Evolutionary conservation across 306 rosid genomes (phyloP), one percentile per base, ranked within the genome.

Genomic region (Hippophae gyantsensis): DNA sequence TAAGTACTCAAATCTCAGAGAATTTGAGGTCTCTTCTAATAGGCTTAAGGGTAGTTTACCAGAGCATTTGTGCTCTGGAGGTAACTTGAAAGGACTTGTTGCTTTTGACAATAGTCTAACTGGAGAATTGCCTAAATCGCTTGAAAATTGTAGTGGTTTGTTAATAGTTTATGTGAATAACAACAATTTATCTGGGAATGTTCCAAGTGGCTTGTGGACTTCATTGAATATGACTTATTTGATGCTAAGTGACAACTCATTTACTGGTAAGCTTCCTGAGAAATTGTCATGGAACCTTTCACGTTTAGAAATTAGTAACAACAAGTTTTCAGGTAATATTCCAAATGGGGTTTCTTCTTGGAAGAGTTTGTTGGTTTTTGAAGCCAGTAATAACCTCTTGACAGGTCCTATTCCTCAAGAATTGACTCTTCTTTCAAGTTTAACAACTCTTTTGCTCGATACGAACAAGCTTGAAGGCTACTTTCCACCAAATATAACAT

Each of bases 161-260:
- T 0, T 4, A 1, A 40, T 42, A 0, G 42, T 86, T 18, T 68
- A 27, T 12, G 69, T 86, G 64, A 7, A 25, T 3, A 58, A 46
- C 0, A 89, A 89, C 53, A 63, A 48, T 42, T 61, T 86, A 42
- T 79, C 75, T 23, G 92, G 95, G 48, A 43, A 48, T 42, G 62
- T 86, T 66, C 97, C 92, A n/a, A 66, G 52, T 38, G 87, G 89
- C n/a, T 52, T 86, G 60, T 89, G 97, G 97, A 81, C 68, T 44
- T 42, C 62, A 40, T n/a, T 14, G 14, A 81, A 70, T 45, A 25
- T 81, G 79, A 25, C 45, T 25, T 0, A 0, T 42, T 58, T 84
- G 51, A 46, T 61, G 70, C 38, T 81, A 43, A 65, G 60, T 23
- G 8, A 76, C 52, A 89, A 89, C 51, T 72, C 66, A 3, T 71